Evolutionary conservation across 2,329 filamentous ascomycete genomes (phyloP).

Genomic region (Fusarium guadeloupense): DNA sequence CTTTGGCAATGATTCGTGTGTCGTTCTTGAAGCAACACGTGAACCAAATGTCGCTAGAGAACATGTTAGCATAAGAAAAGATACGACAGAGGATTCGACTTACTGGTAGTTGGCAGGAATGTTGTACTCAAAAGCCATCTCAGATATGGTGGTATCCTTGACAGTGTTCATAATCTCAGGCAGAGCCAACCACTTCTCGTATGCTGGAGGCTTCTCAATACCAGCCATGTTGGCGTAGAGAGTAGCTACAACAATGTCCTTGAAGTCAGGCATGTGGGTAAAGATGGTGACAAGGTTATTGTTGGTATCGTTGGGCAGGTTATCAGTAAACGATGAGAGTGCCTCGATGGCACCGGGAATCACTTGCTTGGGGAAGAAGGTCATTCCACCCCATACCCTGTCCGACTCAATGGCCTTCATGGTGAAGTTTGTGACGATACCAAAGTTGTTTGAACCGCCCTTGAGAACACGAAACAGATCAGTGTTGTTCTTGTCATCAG

Average conservation of each 20-base stretch:
- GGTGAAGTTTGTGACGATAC: constrained; percentile 46
- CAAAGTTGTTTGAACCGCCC: constrained; percentile 56
- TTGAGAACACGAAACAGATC: constrained; percentile 58
- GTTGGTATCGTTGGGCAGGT: constrained; percentile 16
- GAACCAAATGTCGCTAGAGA: constrained; percentile 21
- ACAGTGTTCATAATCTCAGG: constrained; percentile 25
- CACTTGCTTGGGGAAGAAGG: constrained; percentile 17
- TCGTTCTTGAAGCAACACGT: constrained; percentile 30
- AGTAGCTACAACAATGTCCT: constrained; percentile 15
- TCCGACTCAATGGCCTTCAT: constrained; percentile 37
- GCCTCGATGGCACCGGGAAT: constrained; percentile 20
- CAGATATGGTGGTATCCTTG: constrained; percentile 24
- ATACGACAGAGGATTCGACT: background rate
- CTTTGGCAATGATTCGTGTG: constrained; percentile 18
- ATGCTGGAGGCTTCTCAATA: constrained; percentile 18
- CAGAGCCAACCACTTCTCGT: constrained; percentile 30
- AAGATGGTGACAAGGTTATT: constrained; percentile 24
- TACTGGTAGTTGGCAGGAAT: constrained; percentile 26
- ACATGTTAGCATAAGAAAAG: background rate
- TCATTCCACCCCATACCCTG: constrained; percentile 32
- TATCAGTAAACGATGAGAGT: constrained; percentile 10
- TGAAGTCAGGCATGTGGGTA: constrained; percentile 19
- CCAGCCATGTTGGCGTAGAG: constrained; percentile 26
- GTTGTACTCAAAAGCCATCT: constrained; percentile 34
- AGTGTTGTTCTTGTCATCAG: constrained; percentile 45